Base-by-base conservation (phyloP, 768 basidiomycete species). In the Infundibulicybe gibba region DNA sequence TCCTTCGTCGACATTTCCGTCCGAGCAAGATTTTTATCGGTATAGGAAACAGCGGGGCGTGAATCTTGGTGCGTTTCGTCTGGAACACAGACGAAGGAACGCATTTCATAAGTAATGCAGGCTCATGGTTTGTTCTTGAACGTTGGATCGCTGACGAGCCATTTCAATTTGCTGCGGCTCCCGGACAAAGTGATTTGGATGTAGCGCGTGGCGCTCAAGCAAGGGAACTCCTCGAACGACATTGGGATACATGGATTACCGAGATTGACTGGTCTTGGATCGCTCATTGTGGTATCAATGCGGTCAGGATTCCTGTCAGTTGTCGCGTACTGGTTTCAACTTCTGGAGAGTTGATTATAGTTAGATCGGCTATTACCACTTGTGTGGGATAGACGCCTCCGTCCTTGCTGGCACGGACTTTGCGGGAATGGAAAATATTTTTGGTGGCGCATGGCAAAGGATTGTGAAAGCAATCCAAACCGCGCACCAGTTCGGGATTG, bases 61-160 rank as follows among this genome's bases (percentile, higher is more conserved):
- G 5, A 92, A 92, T 61, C 76, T 92, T 9, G 89, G 89, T 83
- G 60, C 60, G 74, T 63, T 51, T 25, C 30, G 50, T 25, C 32
- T 37, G 40, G 20, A 10, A 32, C 25, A 19, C 32, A n/a, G 5
- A 42, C 20, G n/a, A 16, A 41, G n/a, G 12, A 20, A 11, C 41
- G 9, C 49, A 5, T 20, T 40, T 42, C 31, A 44, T 33, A 43
- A 47, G 21, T 43, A 17, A 15, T 49, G 20, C 49, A 88, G 85
- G 86, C 1, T 83, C 78, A 6, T 88, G 85, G 87, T 90, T 91
- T 51, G 81, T 86, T 3, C 74, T 88, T 14, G 89, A 91, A 62
- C 68, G 77, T 31, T 91, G 89, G 89, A 87, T 91, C 33, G 60
- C 79, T 12, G 76, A 80, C 2, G 41, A 61, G 0, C 85, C 85